Evolutionary conservation across 2,329 filamentous ascomycete genomes (phyloP).

Genomic region (Pseudocercospora ulei): DNA sequence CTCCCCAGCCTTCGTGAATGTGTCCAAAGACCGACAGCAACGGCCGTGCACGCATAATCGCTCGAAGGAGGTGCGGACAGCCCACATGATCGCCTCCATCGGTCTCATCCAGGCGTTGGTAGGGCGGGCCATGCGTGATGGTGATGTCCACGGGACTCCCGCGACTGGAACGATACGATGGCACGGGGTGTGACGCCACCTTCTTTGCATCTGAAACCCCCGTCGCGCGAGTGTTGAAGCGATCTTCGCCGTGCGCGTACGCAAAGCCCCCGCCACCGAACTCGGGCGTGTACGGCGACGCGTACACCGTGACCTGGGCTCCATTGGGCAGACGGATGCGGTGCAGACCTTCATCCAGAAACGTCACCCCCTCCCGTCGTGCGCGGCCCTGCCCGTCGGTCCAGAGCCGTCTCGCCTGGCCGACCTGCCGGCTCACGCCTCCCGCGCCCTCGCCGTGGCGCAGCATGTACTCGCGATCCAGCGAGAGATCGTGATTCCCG

Average conservation of each 20-base stretch:
- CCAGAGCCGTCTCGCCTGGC: constrained; percentile 12
- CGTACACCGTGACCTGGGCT: constrained; percentile 44
- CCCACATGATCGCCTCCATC: constrained; percentile 33
- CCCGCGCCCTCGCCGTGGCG: constrained; percentile 7
- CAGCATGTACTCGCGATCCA: constrained; percentile 21
- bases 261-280: constrained; percentile 48
- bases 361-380: constrained; percentile 42
- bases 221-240: constrained; percentile 15
- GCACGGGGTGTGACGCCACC: constrained; percentile 13
- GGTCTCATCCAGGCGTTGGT: constrained; percentile 27
- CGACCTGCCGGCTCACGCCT: constrained; percentile 3
- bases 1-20: constrained; percentile 53
- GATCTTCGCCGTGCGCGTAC: constrained; percentile 45
- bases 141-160: constrained; percentile 33
- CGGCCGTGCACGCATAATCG: constrained; percentile 41
- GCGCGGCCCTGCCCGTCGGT: constrained; percentile 14
- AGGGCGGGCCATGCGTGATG: constrained; percentile 38
- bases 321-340: constrained; percentile 43
- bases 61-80: constrained; percentile 41
- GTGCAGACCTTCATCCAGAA: constrained; percentile 46
- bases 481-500: constrained; percentile 34
- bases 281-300: constrained; percentile 47
- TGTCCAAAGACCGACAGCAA: constrained; percentile 50
- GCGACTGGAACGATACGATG: constrained; percentile 6
- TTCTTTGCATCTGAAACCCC: constrained; percentile 13